Percentiles rank a stretch among this genome's conserved stretches.
Evolutionary conservation across 768 basidiomycete genomes (phyloP).

Genomic region (Suillus spraguei): DNA sequence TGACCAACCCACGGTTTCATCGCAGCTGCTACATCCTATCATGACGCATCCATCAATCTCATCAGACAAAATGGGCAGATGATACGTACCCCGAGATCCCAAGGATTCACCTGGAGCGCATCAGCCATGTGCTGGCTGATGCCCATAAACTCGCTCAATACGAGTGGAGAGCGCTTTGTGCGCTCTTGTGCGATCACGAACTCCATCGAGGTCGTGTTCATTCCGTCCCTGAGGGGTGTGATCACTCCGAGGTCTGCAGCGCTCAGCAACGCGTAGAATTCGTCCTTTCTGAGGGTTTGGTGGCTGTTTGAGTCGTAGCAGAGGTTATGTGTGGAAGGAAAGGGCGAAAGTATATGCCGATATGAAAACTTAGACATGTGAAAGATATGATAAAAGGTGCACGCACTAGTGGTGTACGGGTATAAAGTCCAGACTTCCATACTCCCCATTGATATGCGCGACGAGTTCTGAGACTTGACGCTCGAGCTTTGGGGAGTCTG

Average conservation of each 20-base stretch:
- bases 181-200: constrained; percentile 89
- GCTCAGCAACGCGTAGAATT: constrained; percentile 93
- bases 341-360: background rate
- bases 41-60: background rate
- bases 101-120: constrained; percentile 92
- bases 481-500: constrained; percentile 93
- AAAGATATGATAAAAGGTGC: background rate
- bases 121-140: constrained; percentile 91
- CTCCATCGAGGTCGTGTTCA: constrained; percentile 98
- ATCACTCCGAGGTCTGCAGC: constrained; percentile 95
- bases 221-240: constrained; percentile 94
- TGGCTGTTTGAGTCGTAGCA: constrained; percentile 57
- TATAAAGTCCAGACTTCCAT: constrained; percentile 91
- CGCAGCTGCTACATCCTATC: background rate
- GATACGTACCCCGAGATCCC: constrained; percentile 81
- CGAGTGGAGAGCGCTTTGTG: constrained; percentile 82
- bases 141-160: constrained; percentile 97
- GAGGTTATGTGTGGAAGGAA: background rate
- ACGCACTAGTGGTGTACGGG: constrained; percentile 98
- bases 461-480: constrained; percentile 92
- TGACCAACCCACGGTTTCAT: constrained; percentile 5
- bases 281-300: constrained; percentile 95
- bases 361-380: background rate
- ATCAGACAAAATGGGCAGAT: background rate
- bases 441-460: constrained; percentile 94